Evolutionary conservation across 2,329 filamentous ascomycete species (phyloP), one percentile per base, ranked within the genome.

Genomic region (Lachnellula arida): DNA sequence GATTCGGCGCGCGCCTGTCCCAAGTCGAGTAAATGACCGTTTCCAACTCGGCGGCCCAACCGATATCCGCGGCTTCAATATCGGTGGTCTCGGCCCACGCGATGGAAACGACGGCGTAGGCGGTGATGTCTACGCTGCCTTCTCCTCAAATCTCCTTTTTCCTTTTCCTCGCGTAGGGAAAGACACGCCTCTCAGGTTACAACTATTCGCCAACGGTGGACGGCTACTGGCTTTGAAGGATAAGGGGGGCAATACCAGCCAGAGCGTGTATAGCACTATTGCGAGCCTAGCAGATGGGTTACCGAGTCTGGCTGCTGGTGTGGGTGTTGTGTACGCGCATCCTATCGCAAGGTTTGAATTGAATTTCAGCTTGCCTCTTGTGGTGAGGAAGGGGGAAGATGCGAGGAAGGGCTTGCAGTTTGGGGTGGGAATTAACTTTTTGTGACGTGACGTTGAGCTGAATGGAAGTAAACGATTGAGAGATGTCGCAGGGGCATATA

Each of bases 1-100:
- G 84, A 6, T 82, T 79, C 63, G 72, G 75, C 15, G 68, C 63
- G 49, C 76, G 19, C 80, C 86, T 0, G 77, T 81, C 23, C 82
- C 87, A 4, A 95, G 89, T 63, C 85, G 90, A 32, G 81, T 97
- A 67, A 97, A 95, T 70, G 94, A 99, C 72, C 90, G 94, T 46
- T 99, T 99, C 76, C 85, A 91, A 67, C 88, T 99, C 34, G 94
- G 94, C 44, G 94, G 94, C 0, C 93, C 94, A 3, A 96, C 91
- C 3, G 93, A 96, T 68, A 89, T 99, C 14, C 89, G 94, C 54
- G 94, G 94, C 2, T 99, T 99, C 79, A 86, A 91, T 57, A 82
- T 96, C 22, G 89, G 87, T 19, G 94, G 94, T 1, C 80, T 99
- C 5, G 94, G 94, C 8, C 92, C 94, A 4, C 87, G 88, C 60